phyloP scores from a whole-genome alignment of 371 early-diverging fungal genomes.

The Nematocida ausubeli region DNA sequence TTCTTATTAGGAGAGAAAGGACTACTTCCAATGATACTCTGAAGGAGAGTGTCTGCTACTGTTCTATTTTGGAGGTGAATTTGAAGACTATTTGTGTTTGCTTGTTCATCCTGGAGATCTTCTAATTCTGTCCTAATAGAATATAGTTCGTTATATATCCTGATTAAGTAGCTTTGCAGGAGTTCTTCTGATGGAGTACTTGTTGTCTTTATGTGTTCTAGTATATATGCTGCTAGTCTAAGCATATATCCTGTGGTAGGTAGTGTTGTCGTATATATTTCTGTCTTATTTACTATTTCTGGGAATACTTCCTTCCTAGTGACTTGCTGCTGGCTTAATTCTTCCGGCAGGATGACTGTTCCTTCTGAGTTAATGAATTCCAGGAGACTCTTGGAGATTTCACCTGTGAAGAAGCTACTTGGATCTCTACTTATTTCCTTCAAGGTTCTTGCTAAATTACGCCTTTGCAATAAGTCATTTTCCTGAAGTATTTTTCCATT shows the following conservation, averaged over 20 bases:
- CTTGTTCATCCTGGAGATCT: neutral
- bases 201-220: neutral
- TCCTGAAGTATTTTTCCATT: conserved; percentile 70
- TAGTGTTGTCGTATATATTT: neutral
- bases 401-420: conserved; percentile 78
- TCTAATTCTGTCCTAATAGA: neutral
- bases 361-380: conserved; percentile 36
- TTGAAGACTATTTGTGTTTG: conserved; percentile 7
- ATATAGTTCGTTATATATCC: conserved; percentile 3
- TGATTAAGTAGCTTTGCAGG: neutral
- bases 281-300: conserved; percentile 6
- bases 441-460: conserved; percentile 75
- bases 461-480: conserved; percentile 74
- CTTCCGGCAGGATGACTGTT: neutral
- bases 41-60: neutral
- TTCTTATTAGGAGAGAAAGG: neutral
- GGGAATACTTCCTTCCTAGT: neutral
- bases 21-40: neutral
- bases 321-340: neutral
- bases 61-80: neutral
- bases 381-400: conserved; percentile 75
- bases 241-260: neutral
- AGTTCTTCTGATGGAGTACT: neutral
- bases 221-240: neutral
- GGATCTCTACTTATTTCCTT: conserved; percentile 76